Conservation (phyloP, 192 early-diverging fungal species). For the Coemansia sp. region DNA sequence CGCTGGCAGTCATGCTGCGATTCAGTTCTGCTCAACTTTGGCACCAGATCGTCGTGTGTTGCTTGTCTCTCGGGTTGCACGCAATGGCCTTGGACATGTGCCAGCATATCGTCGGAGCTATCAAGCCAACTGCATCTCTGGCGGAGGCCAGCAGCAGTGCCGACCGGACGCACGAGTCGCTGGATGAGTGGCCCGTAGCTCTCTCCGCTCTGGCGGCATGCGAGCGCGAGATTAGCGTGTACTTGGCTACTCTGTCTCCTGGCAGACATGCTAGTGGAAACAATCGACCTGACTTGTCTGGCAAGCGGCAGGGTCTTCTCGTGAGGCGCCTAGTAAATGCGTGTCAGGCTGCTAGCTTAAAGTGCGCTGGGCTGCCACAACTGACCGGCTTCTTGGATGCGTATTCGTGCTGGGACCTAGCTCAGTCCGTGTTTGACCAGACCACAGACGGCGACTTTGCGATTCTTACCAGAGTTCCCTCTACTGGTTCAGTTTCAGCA, state of each 20-base stretch:
- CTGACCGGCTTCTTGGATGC: slow-evolving; percentile 33
- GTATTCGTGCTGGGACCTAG: slow-evolving; percentile 44
- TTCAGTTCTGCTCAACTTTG: slow-evolving; percentile 27
- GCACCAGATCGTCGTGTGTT: slow-evolving; percentile 16
- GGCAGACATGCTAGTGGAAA: not conserved
- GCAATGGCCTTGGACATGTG: slow-evolving; percentile 41
- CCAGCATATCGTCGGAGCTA: slow-evolving; percentile 24
- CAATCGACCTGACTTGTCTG: not conserved
- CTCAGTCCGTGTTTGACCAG: slow-evolving; percentile 32
- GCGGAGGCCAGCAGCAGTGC: not conserved
- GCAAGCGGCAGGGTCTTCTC: slow-evolving; percentile 24
- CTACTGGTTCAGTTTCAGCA: not conserved
- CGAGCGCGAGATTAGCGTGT: slow-evolving; percentile 25
- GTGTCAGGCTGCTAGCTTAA: slow-evolving; percentile 28
- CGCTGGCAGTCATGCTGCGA: slow-evolving; percentile 37
- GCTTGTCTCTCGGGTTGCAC: slow-evolving; percentile 15
- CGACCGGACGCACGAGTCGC: not conserved
- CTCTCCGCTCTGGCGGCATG: slow-evolving; percentile 25
- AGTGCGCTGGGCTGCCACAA: slow-evolving; percentile 24
- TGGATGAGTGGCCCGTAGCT: slow-evolving; percentile 20
- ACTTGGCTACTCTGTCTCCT: slow-evolving; percentile 6
- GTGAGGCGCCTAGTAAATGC: slow-evolving; percentile 15
- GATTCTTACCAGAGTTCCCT: slow-evolving; percentile 19
- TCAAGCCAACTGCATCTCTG: not conserved
- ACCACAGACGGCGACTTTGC: slow-evolving; percentile 55